Evolutionary conservation across 2,329 filamentous ascomycete species (phyloP).

Genomic region (Cytospora schulzeri): DNA sequence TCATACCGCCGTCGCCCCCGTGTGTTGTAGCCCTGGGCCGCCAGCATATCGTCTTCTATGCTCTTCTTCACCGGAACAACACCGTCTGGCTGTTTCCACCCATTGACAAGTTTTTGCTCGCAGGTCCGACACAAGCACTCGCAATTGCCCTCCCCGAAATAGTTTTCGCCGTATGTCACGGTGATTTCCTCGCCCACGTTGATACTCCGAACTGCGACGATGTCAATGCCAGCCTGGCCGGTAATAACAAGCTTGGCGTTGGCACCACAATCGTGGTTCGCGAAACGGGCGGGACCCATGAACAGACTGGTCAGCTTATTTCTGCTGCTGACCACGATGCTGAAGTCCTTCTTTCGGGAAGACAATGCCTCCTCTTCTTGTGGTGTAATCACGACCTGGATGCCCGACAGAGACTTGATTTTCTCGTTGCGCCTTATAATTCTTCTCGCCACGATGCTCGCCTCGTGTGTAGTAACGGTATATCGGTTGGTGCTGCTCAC

Average conservation of each 20-base stretch:
- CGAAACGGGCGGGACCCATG: constrained; percentile 91
- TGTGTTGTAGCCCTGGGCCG: constrained; percentile 56
- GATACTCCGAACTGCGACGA: constrained; percentile 82
- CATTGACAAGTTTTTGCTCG: constrained; percentile 74
- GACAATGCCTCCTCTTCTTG: constrained; percentile 87
- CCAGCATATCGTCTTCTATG: constrained; percentile 53
- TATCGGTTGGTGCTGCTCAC: constrained; percentile 91
- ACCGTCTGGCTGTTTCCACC: constrained; percentile 68
- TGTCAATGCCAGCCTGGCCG: constrained; percentile 84
- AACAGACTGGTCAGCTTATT: constrained; percentile 91
- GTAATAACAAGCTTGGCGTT: constrained; percentile 87
- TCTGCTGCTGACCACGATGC: constrained; percentile 90
- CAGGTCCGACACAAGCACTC: constrained; percentile 92
- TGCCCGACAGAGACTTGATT: constrained; percentile 88
- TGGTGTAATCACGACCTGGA: constrained; percentile 87
- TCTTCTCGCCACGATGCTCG: constrained; percentile 78
- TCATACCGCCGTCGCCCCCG: constrained; percentile 56
- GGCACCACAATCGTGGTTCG: constrained; percentile 94
- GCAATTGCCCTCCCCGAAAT: constrained; percentile 93
- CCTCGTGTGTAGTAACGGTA: constrained; percentile 87
- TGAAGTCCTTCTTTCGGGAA: constrained; percentile 86
- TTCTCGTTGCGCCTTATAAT: constrained; percentile 79
- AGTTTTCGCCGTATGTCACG: constrained; percentile 92
- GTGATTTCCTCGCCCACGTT: constrained; percentile 91
- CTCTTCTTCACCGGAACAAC: constrained; percentile 50